Conservation (phyloP, 163 green algal genomes). For the Scenedesmus sp. region DNA sequence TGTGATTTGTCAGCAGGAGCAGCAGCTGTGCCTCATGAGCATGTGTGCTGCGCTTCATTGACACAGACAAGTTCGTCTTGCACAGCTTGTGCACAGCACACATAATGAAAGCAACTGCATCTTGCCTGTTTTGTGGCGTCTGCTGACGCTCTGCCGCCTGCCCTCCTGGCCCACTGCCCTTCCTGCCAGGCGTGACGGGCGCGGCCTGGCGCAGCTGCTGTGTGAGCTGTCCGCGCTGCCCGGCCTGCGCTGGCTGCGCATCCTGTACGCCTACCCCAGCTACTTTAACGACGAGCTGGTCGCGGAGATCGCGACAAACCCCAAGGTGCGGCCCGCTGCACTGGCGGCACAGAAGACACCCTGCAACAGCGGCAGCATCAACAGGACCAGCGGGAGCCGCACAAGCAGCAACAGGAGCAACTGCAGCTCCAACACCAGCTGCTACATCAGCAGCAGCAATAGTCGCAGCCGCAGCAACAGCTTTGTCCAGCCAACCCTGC, state of each 20-base stretch:
- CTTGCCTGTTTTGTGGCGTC: background rate
- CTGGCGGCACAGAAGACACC: background rate
- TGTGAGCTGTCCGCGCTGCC: slow-evolving; percentile 81
- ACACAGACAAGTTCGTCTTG: no score
- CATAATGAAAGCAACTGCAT: no score
- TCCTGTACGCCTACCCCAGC: slow-evolving; percentile 93
- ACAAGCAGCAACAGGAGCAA: background rate
- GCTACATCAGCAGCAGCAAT: background rate
- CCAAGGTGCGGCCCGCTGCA: slow-evolving; percentile 70
- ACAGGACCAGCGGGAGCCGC: no score
- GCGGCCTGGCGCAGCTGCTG: slow-evolving; percentile 82
- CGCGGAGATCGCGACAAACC: slow-evolving; percentile 90
- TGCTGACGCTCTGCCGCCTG: background rate
- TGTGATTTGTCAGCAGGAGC: no score
- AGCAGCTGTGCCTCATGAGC: no score
- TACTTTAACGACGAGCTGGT: slow-evolving; percentile 90
- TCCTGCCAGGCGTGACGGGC: slow-evolving; percentile 65
- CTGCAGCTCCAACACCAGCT: background rate
- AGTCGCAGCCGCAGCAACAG: background rate
- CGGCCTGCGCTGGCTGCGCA: slow-evolving; percentile 88
- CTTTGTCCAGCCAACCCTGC: no score
- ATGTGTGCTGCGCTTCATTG: no score
- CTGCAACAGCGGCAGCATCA: background rate
- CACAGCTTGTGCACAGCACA: no score
- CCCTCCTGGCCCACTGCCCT: background rate